Base-by-base conservation (phyloP, 176 grass and related monocot species). In the Rhynchospora breviuscula region DNA sequence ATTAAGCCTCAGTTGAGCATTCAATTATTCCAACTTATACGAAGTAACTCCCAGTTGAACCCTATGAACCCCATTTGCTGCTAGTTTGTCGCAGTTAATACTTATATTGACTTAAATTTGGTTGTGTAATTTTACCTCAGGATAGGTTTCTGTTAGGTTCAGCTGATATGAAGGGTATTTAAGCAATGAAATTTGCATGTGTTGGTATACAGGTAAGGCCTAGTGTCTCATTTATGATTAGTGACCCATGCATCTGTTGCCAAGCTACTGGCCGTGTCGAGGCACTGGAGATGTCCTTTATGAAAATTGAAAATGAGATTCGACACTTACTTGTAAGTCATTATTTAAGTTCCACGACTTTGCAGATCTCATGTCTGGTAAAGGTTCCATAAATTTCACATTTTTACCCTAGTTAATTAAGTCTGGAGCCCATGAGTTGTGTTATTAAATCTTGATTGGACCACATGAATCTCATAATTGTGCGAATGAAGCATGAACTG, bases 181-280 rank as follows among this genome's bases (percentile, higher is more conserved):
- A 18, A 82, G 45, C 35, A 82, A 79, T 71, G 10, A 10, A 44
- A 6, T 18, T 80, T 64, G 59, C 78, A 40, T 93, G 66, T 76
- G 57, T 61, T 78, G 26, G 15, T 85, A 80, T 92, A 29, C 85
- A 98, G 95, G 95, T 98, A 89, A 84, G 95, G 33, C 95, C 95
- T 26, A 98, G 95, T 85, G 92, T 98, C 60, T 89, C 92, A 67
- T 98, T 98, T 79, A 94, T 94, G 95, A 98, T 98, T 63, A 98
- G 92, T 54, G 92, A 98, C 83, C 90, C 87, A 49, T 98, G 95
- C 85, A 80, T 84, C 53, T 93, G 90, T 82, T 98, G 95, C 61
- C 89, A 93, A 87, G 95, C 85, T 88, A 93, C 76, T 63, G 95
- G 95, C 45, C 86, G 92, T 25, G 95, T 94, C 11, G 95, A 94